Evolutionary conservation across 1,284 basidiomycete genomes (phyloP), one percentile per base, ranked within the genome.

Genomic region (Puccinia polysora): DNA sequence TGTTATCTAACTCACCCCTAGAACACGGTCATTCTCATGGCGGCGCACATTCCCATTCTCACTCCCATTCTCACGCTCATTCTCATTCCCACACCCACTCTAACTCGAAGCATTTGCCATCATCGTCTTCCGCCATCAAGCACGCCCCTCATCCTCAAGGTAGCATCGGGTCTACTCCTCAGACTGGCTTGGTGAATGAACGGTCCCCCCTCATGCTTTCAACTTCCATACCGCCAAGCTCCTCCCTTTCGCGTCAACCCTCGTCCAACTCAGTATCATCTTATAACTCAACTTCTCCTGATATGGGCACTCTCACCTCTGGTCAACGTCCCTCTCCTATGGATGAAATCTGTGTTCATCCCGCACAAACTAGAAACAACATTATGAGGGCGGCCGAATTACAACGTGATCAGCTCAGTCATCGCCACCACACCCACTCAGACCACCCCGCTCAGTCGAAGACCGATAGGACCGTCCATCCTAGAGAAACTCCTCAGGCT

Each of bases 381-480:
- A 67, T 67, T 20, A 30, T 67, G 7, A 14, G 52, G 32, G 65
- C 52, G n/a, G 65, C 65, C 30, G 50, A 67, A 67, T 7, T 75
- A 15, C 76, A 78, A 38, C 75, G 67, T 7, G 72, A 76, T 73
- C 76, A 75, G n/a, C 73, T 75, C 28, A 76, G 75, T 59, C 77
- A 77, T 12, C 80, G 81, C 52, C 76, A 40, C 34, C 65, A 63
- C 45, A 49, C 49, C n/a, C n/a, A 49, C 34, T 15, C 59, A 65
- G 62, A 71, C 12, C 15, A 53, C 18, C 23, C 6, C 3, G 53
- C 20, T 67, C 73, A 52, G 73, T 73, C 8, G 83, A 84, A 75
- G 81, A 82, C 8, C 88, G 89, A 77, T 79, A 83, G 0, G 88
- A 90, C 78, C 83, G 81, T 2, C 76, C 79, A 45, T 7, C 30